These are phyloP conservation scores for Protea cynaroides DNA, from an alignment of 164 flowering plant species.

Conservation along the genomic window DNA sequence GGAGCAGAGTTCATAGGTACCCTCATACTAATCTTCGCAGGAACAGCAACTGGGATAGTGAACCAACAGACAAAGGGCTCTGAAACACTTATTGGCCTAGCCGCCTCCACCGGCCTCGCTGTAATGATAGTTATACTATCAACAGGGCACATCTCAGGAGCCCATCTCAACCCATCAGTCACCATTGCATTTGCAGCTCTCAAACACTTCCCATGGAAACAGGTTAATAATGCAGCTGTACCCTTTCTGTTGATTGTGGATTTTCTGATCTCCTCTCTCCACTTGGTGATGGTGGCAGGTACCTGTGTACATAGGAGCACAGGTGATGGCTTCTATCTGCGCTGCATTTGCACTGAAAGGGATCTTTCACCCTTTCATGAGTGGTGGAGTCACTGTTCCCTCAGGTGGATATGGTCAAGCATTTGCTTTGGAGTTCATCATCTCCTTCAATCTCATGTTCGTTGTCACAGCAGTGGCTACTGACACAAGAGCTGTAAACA, in stretches of 20 bases:
- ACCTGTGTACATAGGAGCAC: slow-evolving; percentile 69
- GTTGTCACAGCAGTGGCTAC: slow-evolving; percentile 91
- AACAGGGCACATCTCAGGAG: slow-evolving; percentile 86
- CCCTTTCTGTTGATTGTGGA: neutral
- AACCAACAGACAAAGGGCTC: slow-evolving; percentile 65
- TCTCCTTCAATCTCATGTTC: slow-evolving; percentile 87
- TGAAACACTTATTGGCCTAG: slow-evolving; percentile 57
- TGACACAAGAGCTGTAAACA: slow-evolving; percentile 80
- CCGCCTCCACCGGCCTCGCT: slow-evolving; percentile 63
- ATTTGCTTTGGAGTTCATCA: slow-evolving; percentile 75
- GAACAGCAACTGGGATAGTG: slow-evolving; percentile 72
- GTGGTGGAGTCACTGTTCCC: slow-evolving; percentile 82
- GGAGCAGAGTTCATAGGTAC: slow-evolving; percentile 93
- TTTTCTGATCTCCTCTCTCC: neutral
- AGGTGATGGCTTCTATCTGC: slow-evolving; percentile 66
- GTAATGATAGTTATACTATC: slow-evolving; percentile 77
- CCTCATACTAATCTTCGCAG: slow-evolving; percentile 71
- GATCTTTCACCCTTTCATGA: slow-evolving; percentile 60
- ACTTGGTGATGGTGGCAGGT: slow-evolving; percentile 37
- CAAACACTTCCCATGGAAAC: slow-evolving; percentile 75
- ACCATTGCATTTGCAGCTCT: slow-evolving; percentile 77
- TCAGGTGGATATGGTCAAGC: slow-evolving; percentile 50
- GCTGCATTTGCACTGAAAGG: slow-evolving; percentile 60
- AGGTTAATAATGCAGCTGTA: slow-evolving; percentile 23
- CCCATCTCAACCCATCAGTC: slow-evolving; percentile 78